Evolutionary conservation across 352 stramenopile genomes (phyloP).

Genomic region (Phytophthora tubulina): DNA sequence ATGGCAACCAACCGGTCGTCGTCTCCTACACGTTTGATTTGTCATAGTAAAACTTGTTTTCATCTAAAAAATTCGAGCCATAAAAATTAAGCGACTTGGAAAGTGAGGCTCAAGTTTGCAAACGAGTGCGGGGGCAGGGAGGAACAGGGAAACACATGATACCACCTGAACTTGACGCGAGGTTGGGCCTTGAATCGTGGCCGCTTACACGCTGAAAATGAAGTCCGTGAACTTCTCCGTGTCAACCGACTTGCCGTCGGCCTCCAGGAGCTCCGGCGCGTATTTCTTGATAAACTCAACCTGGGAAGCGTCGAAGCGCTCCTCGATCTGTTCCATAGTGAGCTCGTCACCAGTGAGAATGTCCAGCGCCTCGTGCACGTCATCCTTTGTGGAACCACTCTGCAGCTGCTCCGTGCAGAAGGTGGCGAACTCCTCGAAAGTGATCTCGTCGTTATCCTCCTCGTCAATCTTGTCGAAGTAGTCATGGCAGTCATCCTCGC

Average conservation of each 20-base stretch:
- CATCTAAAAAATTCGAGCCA: slow-evolving; percentile 47
- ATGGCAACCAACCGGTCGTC: slow-evolving; percentile 58
- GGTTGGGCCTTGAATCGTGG: slow-evolving; percentile 13
- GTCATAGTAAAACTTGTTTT: slow-evolving; percentile 50
- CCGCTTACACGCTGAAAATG: slow-evolving; percentile 81
- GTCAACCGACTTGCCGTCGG: slow-evolving; percentile 71
- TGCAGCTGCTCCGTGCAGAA: slow-evolving; percentile 92
- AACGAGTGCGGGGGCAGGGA: not conserved
- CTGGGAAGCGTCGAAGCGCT: slow-evolving; percentile 81
- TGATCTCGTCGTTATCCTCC: slow-evolving; percentile 87
- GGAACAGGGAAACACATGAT: slow-evolving; percentile 28
- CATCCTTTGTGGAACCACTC: slow-evolving; percentile 83
- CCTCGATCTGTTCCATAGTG: slow-evolving; percentile 79
- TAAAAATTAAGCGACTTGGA: slow-evolving; percentile 42
- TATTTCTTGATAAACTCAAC: slow-evolving; percentile 89
- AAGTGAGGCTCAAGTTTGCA: slow-evolving; percentile 30
- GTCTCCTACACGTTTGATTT: slow-evolving; percentile 82
- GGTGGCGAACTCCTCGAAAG: slow-evolving; percentile 84
- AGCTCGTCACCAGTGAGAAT: slow-evolving; percentile 79
- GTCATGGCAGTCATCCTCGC: slow-evolving; percentile 90
- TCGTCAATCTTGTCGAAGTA: slow-evolving; percentile 90
- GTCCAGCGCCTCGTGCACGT: slow-evolving; percentile 86
- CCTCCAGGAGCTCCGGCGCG: slow-evolving; percentile 54
- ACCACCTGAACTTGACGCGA: slow-evolving; percentile 28
- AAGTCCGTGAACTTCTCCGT: slow-evolving; percentile 80